Conservation (phyloP, 192 early-diverging fungal genomes). For the Coemansia sp. region DNA sequence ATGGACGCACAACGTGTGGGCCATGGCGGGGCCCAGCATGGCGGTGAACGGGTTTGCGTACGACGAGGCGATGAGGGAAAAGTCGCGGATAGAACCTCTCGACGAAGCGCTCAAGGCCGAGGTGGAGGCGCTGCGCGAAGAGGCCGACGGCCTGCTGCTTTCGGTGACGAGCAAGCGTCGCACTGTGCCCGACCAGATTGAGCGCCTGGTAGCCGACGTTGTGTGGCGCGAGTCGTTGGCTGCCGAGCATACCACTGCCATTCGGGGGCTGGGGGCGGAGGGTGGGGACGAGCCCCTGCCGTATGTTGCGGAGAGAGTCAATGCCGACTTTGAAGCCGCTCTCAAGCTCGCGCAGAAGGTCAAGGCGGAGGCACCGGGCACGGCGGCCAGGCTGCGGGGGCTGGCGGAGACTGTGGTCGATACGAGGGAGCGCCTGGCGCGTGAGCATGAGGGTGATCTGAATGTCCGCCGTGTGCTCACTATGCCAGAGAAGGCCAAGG, state of each 20-base stretch:
- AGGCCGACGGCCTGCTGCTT: slow-evolving; percentile 35
- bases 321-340: slow-evolving; percentile 34
- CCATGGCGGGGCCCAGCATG: slow-evolving; percentile 36
- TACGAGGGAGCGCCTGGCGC: slow-evolving; percentile 1
- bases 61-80: slow-evolving; percentile 40
- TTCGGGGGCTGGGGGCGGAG: slow-evolving; percentile 8
- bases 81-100: slow-evolving; percentile 34
- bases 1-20: slow-evolving; percentile 41
- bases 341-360: slow-evolving; percentile 13
- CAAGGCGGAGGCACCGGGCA: slow-evolving; percentile 3
- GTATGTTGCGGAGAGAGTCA: slow-evolving; percentile 36
- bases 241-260: slow-evolving; percentile 31
- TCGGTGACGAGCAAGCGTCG: slow-evolving; percentile 31
- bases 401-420: slow-evolving; percentile 16
- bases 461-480: background rate
- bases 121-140: slow-evolving; percentile 35
- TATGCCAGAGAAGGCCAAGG: background rate
- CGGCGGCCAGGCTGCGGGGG: slow-evolving; percentile 9
- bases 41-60: slow-evolving; percentile 46
- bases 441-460: background rate
- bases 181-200: slow-evolving; percentile 44
- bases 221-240: slow-evolving; percentile 40
- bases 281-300: slow-evolving; percentile 11
- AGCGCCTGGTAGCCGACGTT: slow-evolving; percentile 29
- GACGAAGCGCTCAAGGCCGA: slow-evolving; percentile 39